Conservation (phyloP, 768 basidiomycete genomes). For the Austroboletus eburneus region DNA sequence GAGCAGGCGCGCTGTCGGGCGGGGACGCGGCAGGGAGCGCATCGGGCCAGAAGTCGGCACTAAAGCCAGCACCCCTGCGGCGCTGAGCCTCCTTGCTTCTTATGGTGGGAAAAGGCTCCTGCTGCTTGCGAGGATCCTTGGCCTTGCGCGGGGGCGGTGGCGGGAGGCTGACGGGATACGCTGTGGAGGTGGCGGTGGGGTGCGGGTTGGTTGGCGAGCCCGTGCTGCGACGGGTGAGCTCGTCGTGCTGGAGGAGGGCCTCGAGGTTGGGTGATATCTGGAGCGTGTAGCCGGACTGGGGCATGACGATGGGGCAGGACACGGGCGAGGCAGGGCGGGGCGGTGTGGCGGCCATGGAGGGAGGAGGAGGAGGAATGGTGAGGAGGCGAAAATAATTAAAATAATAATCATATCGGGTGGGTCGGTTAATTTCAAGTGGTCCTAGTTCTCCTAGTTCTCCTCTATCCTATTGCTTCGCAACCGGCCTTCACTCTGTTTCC, state of each 20-base stretch:
- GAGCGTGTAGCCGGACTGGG: constrained; percentile 26
- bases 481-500: not conserved
- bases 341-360: constrained; percentile 20
- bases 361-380: not conserved
- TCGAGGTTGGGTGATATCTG: constrained; percentile 58
- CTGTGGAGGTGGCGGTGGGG: constrained; percentile 10
- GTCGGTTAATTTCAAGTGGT: constrained; percentile 22
- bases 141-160: constrained; percentile 32
- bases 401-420: too few relatives aligned
- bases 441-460: too few relatives aligned
- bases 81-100: constrained; percentile 19
- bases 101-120: constrained; percentile 9
- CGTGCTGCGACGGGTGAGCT: constrained; percentile 37
- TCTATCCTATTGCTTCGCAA: too few relatives aligned
- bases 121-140: constrained; percentile 16
- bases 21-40: constrained; percentile 6
- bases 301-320: not conserved
- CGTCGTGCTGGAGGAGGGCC: constrained; percentile 56
- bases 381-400: too few relatives aligned
- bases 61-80: constrained; percentile 7
- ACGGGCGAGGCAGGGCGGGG: constrained; percentile 20
- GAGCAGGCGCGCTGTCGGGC: not conserved
- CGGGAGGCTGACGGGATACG: constrained; percentile 26
- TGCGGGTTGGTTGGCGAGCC: constrained; percentile 19
- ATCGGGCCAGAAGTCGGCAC: constrained; percentile 24